A percentile compares a stretch with the other conserved stretches of the same genome.
These are phyloP conservation scores for Boletellus sp. DNA, from an alignment of 768 basidiomycete genomes.

Conservation along the genomic window DNA sequence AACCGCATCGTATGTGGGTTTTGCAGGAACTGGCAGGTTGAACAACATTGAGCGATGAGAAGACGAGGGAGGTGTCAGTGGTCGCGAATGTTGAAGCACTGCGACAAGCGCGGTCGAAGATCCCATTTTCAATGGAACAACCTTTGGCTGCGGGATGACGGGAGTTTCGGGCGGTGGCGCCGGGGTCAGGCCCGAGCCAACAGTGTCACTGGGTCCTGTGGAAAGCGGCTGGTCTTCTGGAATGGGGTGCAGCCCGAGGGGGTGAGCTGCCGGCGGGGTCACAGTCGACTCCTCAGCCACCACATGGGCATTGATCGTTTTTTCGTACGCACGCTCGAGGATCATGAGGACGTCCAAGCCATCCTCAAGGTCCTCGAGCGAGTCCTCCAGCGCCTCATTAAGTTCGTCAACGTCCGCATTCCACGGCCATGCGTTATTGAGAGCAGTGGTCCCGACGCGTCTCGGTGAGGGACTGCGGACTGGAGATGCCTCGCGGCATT, in stretches of 20 bases:
- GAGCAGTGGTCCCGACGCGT: slow-evolving; percentile 30
- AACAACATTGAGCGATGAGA: slow-evolving; percentile 21
- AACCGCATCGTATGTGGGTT: slow-evolving; percentile 49
- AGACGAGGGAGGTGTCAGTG: slow-evolving; percentile 7
- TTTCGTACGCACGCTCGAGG: slow-evolving; percentile 66
- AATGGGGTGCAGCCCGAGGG: slow-evolving; percentile 18
- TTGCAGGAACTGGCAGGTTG: slow-evolving; percentile 23
- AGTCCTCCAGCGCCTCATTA: slow-evolving; percentile 38
- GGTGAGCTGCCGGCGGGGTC: slow-evolving; percentile 4
- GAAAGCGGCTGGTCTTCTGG: slow-evolving; percentile 18
- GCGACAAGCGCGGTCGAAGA: slow-evolving; percentile 70
- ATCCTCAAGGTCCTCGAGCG: slow-evolving; percentile 63
- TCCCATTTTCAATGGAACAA: slow-evolving; percentile 48
- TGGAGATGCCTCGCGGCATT: slow-evolving; percentile 32
- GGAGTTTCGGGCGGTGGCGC: slow-evolving; percentile 14
- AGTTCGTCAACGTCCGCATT: slow-evolving; percentile 39
- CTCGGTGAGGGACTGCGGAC: slow-evolving; percentile 44
- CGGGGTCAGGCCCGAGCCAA: neutral
- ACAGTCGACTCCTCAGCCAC: slow-evolving; percentile 23
- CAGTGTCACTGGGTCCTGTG: neutral
- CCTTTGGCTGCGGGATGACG: slow-evolving; percentile 16
- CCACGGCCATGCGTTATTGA: slow-evolving; percentile 30
- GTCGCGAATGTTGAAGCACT: slow-evolving; percentile 47
- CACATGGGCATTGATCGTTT: slow-evolving; percentile 60
- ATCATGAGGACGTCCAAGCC: slow-evolving; percentile 67